Evolutionary conservation across 2,329 filamentous ascomycete genomes (phyloP), one percentile per base, ranked within the genome.

Genomic region (Verticillium zaregamsianum): DNA sequence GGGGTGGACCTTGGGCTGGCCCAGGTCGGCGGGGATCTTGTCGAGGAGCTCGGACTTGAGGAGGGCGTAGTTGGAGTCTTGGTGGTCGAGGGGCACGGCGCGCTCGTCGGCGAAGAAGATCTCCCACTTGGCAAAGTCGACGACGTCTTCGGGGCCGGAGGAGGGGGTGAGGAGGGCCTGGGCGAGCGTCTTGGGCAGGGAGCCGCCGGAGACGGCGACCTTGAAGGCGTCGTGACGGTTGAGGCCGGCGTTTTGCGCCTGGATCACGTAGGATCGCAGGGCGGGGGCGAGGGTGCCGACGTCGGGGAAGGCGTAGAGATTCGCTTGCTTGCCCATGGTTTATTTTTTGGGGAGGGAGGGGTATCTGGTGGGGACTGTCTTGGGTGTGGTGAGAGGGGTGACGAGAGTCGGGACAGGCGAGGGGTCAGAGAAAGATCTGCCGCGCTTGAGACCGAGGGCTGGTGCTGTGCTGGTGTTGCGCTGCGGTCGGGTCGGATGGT

Each of bases 51-150:
- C 93, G 57, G 87, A 81, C 81, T 97, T 95, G 68, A 98, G 80
- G 55, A 97, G 86, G 64, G 82, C 87, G 79, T 97, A 97, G 80
- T 98, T 99, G 80, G 93, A 97, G 80, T 99, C 94, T 67, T 87
- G 84, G 78, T 98, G 90, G 76, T 95, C 89, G 68, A 97, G 88
- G 25, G 95, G 91, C 59, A 98, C 95, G 69, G 92, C 92, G 72
- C 95, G 91, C 83, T 99, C 95, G 74, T 99, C 95, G 72, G 94
- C 94, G 77, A 97, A 98, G 84, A 98, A 99, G 72, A 99, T 92
- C 72, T 98, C 91, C 95, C 95, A 99, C 76, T 91, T 92, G 73
- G 84, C 81, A 77, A 96, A 97, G 70, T 90, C 82, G 68, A 93
- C 78, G 4, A 80, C 83, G 72, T 93, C 91, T 61, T 88, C 74